Evolutionary conservation across 2,329 filamentous ascomycete species (phyloP), one percentile per base, ranked within the genome.

Genomic region (Fonsecaea monophora): DNA sequence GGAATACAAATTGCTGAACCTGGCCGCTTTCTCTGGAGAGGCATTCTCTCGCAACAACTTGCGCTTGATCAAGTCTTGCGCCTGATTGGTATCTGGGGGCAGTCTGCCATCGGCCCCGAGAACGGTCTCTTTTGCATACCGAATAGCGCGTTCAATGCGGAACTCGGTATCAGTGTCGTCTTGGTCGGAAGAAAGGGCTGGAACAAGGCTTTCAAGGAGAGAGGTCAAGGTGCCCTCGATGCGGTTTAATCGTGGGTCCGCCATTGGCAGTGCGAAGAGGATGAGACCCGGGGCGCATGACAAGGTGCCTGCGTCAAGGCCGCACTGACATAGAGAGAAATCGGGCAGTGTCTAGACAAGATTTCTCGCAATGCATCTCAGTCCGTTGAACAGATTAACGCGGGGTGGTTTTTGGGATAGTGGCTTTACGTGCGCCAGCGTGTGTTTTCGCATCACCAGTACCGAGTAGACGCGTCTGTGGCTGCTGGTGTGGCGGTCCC

Each of bases 1-100:
- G 38, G 92, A 92, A 79, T 97, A 97, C 34, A 99, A 86, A 75
- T 97, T 96, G 30, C 92, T 90, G 79, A 97, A 97, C 68, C 90
- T 87, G 21, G 94, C 84, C 3, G 94, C 92, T 78, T 94, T 87
- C 73, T 87, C 88, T 25, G 84, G 91, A 70, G 86, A 90, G 54
- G 87, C 87, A 75, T 92, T 92, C 72, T 89, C 90, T 73, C 91
- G 88, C 65, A 96, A 87, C 70, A 99, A 84, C 79, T 91, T 92
- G 76, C 92, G 88, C 82, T 94, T 95, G 78, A 99, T 97, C 74
- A 96, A 82, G 77, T 97, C 93, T 35, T 92, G 92, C 62, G 94
- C 93, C 83, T 97, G 94, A 77, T 96, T 94, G 70, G 96, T 90
- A 73, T 83, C 83, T 66, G 76, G 40, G 12, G 71, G 71, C 35